Evolutionary conservation across 345 rosid species (phyloP), one percentile per base, ranked within the genome.

Genomic region (Citrus sp.): DNA sequence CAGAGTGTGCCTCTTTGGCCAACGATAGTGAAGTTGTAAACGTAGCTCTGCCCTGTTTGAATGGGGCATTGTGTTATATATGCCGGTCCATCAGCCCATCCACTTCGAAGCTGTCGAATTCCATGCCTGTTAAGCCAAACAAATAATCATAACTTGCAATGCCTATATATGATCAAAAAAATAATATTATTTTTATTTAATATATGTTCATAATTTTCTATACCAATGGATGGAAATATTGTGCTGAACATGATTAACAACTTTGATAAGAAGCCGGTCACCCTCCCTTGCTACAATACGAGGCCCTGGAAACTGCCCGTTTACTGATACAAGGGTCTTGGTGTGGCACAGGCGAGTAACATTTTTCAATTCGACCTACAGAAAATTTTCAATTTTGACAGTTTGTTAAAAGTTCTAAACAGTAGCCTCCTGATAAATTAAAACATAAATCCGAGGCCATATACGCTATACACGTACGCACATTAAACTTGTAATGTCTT

Each of bases 401-500:
- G 28, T 3, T 8, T 3, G 35, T 28, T 6, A 25, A 42, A 14
- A 28, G 3, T 6, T 7, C 5, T 32, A 67, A 58, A 10, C 4
- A 14, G 5, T 24, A 2, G 19, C 59, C 34, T 27, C 37, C n/a
- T 27, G 7, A 46, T 32, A 4, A 58, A 13, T 3, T 30, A 30
- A 55, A 22, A 32, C 14, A 16, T 49, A 18, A 7, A 27, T 34
- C 27, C 9, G 35, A n/a, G 69, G 46, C 9, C 25, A 34, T 65
- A 7, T 49, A 46, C 51, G 10, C 51, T 28, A 60, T 62, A 46
- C 22, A 54, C 8, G 5, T 16, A 78, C 93, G 34, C 87, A 93
- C 98, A 40, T 93, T 84, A 65, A 94, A 89, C 75, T 81, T 90
- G 87, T 91, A 93, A 79, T 93, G 98, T 84, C 98, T 86, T 62